Evolutionary conservation across 768 basidiomycete species (phyloP).

Genomic region (Candolleomyces efflorescens): DNA sequence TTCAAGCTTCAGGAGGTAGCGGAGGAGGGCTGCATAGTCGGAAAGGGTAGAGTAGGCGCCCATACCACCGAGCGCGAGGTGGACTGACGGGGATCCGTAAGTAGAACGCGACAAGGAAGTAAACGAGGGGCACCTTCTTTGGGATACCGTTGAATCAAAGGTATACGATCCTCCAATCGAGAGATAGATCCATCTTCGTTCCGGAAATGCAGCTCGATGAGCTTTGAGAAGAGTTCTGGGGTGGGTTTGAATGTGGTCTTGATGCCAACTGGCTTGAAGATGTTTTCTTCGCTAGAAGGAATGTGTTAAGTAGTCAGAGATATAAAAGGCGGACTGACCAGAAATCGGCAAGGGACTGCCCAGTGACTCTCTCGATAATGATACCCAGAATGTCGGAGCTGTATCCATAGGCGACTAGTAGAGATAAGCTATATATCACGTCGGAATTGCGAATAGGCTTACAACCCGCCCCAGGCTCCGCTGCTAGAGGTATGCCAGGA

Average conservation of each 20-base stretch:
- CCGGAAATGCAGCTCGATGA: slow-evolving; percentile 18
- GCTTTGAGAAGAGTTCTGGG: slow-evolving; percentile 15
- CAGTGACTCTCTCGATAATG: slow-evolving; percentile 24
- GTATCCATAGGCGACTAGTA: slow-evolving; percentile 25
- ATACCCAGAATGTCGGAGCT: slow-evolving; percentile 27
- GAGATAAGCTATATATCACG: not conserved
- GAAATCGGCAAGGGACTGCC: slow-evolving; percentile 23
- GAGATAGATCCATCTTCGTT: slow-evolving; percentile 16
- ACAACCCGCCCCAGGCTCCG: slow-evolving; percentile 27
- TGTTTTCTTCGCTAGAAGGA: slow-evolving; percentile 21
- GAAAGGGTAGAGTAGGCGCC: slow-evolving; percentile 21
- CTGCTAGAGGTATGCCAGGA: slow-evolving; percentile 22
- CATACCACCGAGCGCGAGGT: slow-evolving; percentile 20
- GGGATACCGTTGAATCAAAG: slow-evolving; percentile 19
- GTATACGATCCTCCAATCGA: slow-evolving; percentile 12
- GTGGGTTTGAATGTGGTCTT: slow-evolving; percentile 23
- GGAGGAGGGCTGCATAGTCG: slow-evolving; percentile 24
- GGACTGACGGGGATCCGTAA: slow-evolving; percentile 9
- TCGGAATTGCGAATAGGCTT: not conserved
- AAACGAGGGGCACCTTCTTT: slow-evolving; percentile 16
- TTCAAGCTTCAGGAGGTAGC: slow-evolving; percentile 25
- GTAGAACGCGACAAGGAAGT: no score
- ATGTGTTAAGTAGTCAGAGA: not conserved
- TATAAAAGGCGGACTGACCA: slow-evolving; percentile 15
- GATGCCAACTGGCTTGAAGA: slow-evolving; percentile 26